These are phyloP conservation scores for Globisporangium recalcitrans DNA, from an alignment of 352 stramenopile species.

Conservation along the genomic window DNA sequence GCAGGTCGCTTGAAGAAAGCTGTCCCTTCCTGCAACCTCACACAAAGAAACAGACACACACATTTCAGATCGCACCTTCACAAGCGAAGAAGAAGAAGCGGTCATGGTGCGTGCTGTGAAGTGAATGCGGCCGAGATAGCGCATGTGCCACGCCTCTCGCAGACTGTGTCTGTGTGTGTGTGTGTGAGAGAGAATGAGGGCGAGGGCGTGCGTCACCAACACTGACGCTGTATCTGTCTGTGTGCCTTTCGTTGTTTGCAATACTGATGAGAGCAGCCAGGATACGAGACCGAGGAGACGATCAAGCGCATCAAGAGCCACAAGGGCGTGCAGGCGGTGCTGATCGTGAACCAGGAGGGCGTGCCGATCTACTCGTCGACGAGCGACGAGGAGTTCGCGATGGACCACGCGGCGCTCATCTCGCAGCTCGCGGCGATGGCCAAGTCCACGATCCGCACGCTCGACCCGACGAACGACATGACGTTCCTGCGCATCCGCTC, in stretches of 20 bases:
- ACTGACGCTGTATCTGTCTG: not conserved
- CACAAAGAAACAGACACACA: not conserved
- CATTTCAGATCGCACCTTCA: not conserved
- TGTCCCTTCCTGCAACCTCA: conserved; percentile 5
- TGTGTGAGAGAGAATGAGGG: too few species aligned
- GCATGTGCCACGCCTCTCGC: not conserved
- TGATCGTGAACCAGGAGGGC: conserved; percentile 92
- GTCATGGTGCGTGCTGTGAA: conserved; percentile 7
- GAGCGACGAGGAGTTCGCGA: conserved; percentile 84
- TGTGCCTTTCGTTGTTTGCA: not conserved
- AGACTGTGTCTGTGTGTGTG: not conserved
- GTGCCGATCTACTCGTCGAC: conserved; percentile 91
- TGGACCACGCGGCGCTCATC: conserved; percentile 83
- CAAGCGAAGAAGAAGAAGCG: not conserved
- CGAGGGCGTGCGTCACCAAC: too few species aligned
- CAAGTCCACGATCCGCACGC: conserved; percentile 86
- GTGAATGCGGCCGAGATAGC: not conserved
- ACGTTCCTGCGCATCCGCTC: conserved; percentile 92
- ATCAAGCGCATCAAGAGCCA: conserved; percentile 93
- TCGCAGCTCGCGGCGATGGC: conserved; percentile 88
- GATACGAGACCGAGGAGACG: conserved; percentile 93
- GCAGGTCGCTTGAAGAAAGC: not conserved
- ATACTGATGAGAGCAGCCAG: conserved; percentile 28
- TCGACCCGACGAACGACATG: conserved; percentile 91
- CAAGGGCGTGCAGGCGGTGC: conserved; percentile 90